These are phyloP conservation scores for Termitomyces sp. DNA, from an alignment of 768 basidiomycete species.

Conservation along the genomic window DNA sequence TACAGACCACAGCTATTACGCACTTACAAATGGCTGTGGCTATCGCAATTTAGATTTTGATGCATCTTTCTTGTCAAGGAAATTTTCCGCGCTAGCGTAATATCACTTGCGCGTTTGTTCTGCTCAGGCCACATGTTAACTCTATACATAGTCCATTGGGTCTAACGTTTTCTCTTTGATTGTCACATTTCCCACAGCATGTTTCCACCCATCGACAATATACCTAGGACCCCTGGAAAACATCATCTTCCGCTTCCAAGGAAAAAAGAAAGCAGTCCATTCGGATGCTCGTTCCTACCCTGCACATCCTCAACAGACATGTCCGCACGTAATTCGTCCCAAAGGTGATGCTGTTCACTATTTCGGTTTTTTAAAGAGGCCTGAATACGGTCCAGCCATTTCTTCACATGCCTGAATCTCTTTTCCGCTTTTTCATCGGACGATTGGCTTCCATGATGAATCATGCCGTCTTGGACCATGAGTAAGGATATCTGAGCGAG, in stretches of 20 bases:
- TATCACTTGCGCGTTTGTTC: too few species aligned
- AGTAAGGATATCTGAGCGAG: conserved; percentile 50
- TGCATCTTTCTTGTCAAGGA: too few species aligned
- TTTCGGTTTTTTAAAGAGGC: conserved; percentile 38
- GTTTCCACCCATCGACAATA: too few species aligned
- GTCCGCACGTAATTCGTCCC: conserved; percentile 37
- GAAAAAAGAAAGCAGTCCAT: conserved; percentile 22
- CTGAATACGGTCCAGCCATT: conserved; percentile 46
- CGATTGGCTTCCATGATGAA: conserved; percentile 7
- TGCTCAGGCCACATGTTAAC: too few species aligned
- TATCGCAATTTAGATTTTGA: too few species aligned
- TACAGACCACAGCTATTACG: too few species aligned
- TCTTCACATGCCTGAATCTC: conserved; percentile 42
- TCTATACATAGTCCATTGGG: too few species aligned
- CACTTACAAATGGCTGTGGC: too few species aligned
- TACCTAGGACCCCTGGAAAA: too few species aligned
- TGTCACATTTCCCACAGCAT: too few species aligned
- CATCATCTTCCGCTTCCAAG: not conserved
- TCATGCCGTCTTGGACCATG: conserved; percentile 44
- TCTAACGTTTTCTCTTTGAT: too few species aligned
- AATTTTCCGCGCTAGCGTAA: too few species aligned
- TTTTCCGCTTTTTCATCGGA: conserved; percentile 10
- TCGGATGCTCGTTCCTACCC: conserved; percentile 9
- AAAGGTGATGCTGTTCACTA: conserved; percentile 34
- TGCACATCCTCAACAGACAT: conserved; percentile 14